A percentile compares a stretch with the other conserved stretches of the same genome.
Conservation (phyloP, 768 basidiomycete genomes). For the Suillus cothurnatus region DNA sequence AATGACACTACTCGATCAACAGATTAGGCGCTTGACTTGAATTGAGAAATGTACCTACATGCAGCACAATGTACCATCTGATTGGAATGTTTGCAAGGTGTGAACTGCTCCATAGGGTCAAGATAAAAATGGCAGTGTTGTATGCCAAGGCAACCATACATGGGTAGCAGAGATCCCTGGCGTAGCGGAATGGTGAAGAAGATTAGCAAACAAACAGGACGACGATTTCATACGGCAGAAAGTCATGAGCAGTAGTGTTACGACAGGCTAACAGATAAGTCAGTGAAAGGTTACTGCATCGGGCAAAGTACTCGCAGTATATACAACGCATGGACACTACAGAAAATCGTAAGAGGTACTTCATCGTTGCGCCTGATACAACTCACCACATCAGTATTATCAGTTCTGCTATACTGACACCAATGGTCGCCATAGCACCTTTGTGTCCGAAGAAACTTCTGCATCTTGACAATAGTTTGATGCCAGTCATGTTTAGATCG, state of each 20-base stretch:
- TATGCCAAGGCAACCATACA: conserved; percentile 53
- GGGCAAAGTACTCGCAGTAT: neutral
- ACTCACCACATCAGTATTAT: conserved; percentile 3
- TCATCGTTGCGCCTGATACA: neutral
- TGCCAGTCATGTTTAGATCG: neutral
- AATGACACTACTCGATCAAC: too few relatives aligned
- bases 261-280: neutral
- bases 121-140: conserved; percentile 43
- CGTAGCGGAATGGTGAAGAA: neutral
- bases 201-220: neutral
- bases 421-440: neutral
- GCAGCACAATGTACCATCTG: too few relatives aligned
- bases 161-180: neutral
- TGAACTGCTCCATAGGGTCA: conserved; percentile 40
- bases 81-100: conserved; percentile 42
- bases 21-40: too few relatives aligned
- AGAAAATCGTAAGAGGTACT: neutral
- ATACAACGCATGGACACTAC: neutral
- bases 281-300: neutral
- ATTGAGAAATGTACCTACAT: too few relatives aligned
- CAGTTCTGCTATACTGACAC: neutral
- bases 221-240: neutral
- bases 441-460: neutral
- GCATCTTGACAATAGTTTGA: conserved; percentile 21
- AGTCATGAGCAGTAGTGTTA: neutral